Conservation (phyloP, 2,329 filamentous ascomycete species). For the Chrysoporthe cubensis region DNA sequence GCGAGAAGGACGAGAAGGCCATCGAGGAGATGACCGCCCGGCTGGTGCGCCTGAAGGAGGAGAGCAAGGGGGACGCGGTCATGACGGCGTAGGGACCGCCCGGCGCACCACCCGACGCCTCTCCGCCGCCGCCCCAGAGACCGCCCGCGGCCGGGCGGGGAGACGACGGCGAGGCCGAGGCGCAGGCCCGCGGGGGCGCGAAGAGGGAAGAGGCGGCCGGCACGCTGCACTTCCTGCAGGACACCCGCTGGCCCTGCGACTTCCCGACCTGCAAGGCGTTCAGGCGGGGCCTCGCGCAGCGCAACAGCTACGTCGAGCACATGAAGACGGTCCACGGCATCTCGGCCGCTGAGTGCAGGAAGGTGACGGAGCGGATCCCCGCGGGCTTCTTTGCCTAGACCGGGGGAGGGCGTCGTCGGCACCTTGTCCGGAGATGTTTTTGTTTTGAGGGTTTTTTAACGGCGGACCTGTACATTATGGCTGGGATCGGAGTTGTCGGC, state of each 20-base stretch:
- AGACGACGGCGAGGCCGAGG: not conserved
- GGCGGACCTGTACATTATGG: not conserved
- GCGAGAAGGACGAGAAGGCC: slow-evolving; percentile 60
- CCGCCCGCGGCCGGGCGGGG: no score
- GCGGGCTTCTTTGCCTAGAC: not conserved
- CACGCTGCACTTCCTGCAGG: not conserved
- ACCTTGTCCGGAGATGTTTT: not conserved
- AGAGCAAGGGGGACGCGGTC: slow-evolving; percentile 42
- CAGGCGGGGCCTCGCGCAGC: not conserved
- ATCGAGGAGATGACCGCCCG: slow-evolving; percentile 68
- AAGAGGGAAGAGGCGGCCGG: not conserved
- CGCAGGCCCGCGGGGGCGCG: not conserved
- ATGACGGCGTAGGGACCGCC: slow-evolving; percentile 2
- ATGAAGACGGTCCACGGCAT: not conserved
- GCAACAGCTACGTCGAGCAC: not conserved
- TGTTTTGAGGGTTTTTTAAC: not conserved
- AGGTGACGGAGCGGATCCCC: not conserved
- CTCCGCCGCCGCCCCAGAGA: no score
- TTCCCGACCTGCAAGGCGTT: not conserved
- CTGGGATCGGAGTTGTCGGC: not conserved
- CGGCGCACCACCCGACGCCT: not conserved
- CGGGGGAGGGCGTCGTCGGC: not conserved
- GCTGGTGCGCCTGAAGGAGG: slow-evolving; percentile 62
- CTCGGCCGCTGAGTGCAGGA: not conserved
- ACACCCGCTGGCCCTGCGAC: not conserved